A percentile compares a stretch with the other conserved stretches of the same genome.
Conservation (phyloP, 1,139 yeast species). For the Suhomyces atakaporum region DNA sequence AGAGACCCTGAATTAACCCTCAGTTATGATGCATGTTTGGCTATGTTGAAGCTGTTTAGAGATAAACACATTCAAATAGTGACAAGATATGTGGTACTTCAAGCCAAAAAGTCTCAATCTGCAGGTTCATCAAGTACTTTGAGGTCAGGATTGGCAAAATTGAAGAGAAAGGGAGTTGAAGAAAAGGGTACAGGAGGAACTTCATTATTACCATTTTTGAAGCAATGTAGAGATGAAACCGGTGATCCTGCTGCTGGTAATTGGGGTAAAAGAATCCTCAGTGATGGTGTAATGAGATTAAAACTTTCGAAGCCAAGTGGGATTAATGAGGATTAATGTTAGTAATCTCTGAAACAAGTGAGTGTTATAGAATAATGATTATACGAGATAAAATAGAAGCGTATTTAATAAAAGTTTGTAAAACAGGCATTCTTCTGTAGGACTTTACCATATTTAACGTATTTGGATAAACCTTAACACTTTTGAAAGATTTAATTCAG, state of each 20-base stretch:
- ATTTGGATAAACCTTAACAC: too few relatives aligned
- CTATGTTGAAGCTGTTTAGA: constrained; percentile 84
- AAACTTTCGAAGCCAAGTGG: constrained; percentile 34
- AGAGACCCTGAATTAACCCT: constrained; percentile 58
- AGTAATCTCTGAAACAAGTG: neutral
- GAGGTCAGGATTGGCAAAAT: constrained; percentile 62
- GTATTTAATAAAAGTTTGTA: neutral
- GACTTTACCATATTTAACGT: too few relatives aligned
- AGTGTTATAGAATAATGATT: neutral
- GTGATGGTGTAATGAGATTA: constrained; percentile 57
- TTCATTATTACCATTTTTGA: constrained; percentile 83
- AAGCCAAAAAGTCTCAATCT: constrained; percentile 58
- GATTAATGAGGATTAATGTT: constrained; percentile 17
- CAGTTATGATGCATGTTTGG: constrained; percentile 86
- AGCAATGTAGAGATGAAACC: constrained; percentile 95
- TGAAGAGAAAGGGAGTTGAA: constrained; percentile 44
- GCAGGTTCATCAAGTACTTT: constrained; percentile 57
- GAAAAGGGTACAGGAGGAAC: constrained; percentile 95
- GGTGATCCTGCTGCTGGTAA: constrained; percentile 88
- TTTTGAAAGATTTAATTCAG: too few relatives aligned
- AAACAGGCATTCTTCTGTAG: too few relatives aligned
- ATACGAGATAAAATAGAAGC: too few relatives aligned
- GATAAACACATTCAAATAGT: constrained; percentile 93
- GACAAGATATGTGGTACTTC: constrained; percentile 79
- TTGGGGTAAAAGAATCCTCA: constrained; percentile 80